phyloP scores from a whole-genome alignment of 169 alveolate species.

The Cryptosporidium muris region DNA sequence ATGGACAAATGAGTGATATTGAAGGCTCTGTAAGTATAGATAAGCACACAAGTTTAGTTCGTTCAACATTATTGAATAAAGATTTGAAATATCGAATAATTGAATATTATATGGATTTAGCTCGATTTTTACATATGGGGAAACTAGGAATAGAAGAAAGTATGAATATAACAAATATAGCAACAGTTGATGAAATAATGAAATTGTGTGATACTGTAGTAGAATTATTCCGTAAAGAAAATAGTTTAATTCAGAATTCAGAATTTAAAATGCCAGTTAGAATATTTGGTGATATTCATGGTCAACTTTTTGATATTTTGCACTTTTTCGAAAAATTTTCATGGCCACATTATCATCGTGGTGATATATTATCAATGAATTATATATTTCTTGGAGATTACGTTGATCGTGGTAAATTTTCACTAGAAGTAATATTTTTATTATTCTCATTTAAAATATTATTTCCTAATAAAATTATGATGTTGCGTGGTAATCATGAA shows the following conservation, averaged over 20 bases:
- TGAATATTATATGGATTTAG: constrained; percentile 48
- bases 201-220: constrained; percentile 46
- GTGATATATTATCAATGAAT: constrained; percentile 87
- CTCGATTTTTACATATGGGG: background rate
- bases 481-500: constrained; percentile 88
- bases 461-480: constrained; percentile 76
- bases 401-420: constrained; percentile 83
- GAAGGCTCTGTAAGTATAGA: too few relatives aligned
- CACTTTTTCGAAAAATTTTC: constrained; percentile 75
- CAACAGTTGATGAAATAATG: constrained; percentile 28
- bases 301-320: constrained; percentile 76
- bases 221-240: constrained; percentile 23
- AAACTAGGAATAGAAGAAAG: constrained; percentile 23
- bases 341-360: constrained; percentile 78
- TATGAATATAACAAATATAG: constrained; percentile 34
- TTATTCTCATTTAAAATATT: constrained; percentile 77
- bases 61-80: too few relatives aligned
- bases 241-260: constrained; percentile 8
- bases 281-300: constrained; percentile 80
- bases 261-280: constrained; percentile 14
- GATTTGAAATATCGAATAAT: constrained; percentile 19
- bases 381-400: constrained; percentile 87
- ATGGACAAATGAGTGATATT: too few relatives aligned
- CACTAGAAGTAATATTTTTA: constrained; percentile 78
- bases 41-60: too few relatives aligned